A percentile compares a stretch with the other conserved stretches of the same genome.
Evolutionary conservation across 495 filamentous ascomycete genomes (phyloP).

Genomic region (Chaetomium cochliodes): DNA sequence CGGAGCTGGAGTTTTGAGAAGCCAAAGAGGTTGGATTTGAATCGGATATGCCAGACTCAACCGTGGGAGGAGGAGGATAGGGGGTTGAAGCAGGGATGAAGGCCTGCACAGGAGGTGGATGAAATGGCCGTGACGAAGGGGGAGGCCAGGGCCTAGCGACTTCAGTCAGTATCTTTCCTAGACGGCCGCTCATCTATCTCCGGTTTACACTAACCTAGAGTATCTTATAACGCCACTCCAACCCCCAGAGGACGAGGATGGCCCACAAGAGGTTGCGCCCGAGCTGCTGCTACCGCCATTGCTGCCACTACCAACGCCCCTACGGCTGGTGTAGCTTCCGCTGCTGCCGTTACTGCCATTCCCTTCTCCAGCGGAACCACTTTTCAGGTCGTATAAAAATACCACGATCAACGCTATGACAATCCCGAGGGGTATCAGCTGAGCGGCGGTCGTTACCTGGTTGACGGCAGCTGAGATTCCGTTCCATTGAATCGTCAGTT

Average conservation of each 20-base stretch:
- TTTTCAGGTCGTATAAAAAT: slow-evolving; percentile 17
- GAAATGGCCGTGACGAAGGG: background rate
- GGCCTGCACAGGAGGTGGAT: background rate
- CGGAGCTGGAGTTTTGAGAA: background rate
- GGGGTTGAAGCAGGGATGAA: background rate
- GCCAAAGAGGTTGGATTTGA: background rate
- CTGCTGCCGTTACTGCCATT: background rate
- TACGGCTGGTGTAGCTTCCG: slow-evolving; percentile 5
- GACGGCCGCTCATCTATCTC: background rate
- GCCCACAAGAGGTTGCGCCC: background rate
- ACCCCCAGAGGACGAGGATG: background rate
- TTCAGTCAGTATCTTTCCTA: background rate
- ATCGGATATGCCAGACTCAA: background rate
- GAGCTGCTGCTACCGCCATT: slow-evolving; percentile 1
- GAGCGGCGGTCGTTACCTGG: slow-evolving; percentile 33
- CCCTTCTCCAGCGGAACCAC: background rate
- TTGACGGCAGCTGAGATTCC: slow-evolving; percentile 24
- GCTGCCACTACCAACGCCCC: slow-evolving; percentile 8
- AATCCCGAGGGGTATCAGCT: slow-evolving; percentile 42
- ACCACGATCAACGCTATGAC: slow-evolving; percentile 19
- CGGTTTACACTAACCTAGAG: slow-evolving; percentile 2
- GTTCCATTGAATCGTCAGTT: slow-evolving; percentile 46
- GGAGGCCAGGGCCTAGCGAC: background rate
- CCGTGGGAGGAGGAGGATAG: background rate
- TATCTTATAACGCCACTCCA: background rate